Base-by-base conservation (phyloP, 2,329 filamentous ascomycete species). In the Ophiostoma fasciatum region DNA sequence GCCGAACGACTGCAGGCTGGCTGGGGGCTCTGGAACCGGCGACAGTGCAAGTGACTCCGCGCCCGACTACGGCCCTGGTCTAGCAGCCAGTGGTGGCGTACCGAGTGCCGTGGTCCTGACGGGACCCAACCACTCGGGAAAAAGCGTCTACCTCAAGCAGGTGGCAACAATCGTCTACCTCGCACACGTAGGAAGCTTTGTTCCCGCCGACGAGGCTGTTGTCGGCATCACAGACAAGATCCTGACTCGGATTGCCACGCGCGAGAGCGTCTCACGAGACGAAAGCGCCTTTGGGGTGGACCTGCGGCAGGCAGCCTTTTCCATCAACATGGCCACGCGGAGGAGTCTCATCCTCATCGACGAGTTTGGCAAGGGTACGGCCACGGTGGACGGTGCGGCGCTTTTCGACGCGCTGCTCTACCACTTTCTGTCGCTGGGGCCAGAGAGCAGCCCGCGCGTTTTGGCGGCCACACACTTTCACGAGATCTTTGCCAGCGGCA, bases 91-190 rank as follows among this genome's bases (percentile, higher is more conserved):
- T 13, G 13, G 23, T 25, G 23, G 10, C 23, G 11, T 4, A 3
- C 74, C 81, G 11, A 83, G 71, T 44, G 78, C 84, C 58, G 53
- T 94, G 11, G 61, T 94, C 6, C 57, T 98, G 48, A 96, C 90
- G 0, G 90, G 90, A 0, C 87, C 90, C 5, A 98, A 98, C 48
- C 92, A 90, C 53, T 96, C 90, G 0, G 90, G 90, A 0, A 98
- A 98, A 56, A 96, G 85, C 47, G 74, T 96, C 0, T 96, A 94
- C 55, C 67, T 96, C 51, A 98, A 93, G 55, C 88, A 98, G 53
- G 73, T 83, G 22, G 90, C 87, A 5, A 61, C 94, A 33, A 90
- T 94, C 40, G 77, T 93, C 12, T 94, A 90, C 51, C 69, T 98
- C 55, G 83, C 90, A 1, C 90, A 98, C 51, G 72, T 94, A 36